Evolutionary conservation across 1,139 yeast genomes (phyloP), one percentile per base, ranked within the genome.

Genomic region (Meyerozyma athensensis): DNA sequence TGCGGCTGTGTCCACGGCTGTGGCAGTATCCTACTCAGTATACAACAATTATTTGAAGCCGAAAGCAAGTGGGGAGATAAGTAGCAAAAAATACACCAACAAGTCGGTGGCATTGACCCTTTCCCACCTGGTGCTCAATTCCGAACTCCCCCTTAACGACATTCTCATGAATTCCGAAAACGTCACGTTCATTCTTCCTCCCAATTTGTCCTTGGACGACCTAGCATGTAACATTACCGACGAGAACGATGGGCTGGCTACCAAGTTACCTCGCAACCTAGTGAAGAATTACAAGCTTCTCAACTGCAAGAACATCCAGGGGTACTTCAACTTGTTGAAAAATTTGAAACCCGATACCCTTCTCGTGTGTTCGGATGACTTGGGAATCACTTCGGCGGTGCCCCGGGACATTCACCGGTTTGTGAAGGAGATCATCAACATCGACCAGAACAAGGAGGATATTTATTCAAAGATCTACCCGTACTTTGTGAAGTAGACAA

Each of bases 141-240:
- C 68, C 38, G 54, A 56, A 36, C 54, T 69, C 26, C 75, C 74
- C 3, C 56, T 70, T 38, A 53, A 61, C 41, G 73, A 69, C 9
- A 65, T 69, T 7, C 54, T 70, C 33, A 47, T 59, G 38, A 62
- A 61, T 30, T 50, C 64, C 3, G 71, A 65, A 24, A 68, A 68
- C 41, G 68, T 70, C 34, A 66, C 72, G n/a, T 70, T 69, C 46
- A 70, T 70, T 34, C 59, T 70, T 19, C 75, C 76, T 1, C 76
- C 76, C 7, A 65, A 69, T 42, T 57, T 70, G 36, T 61, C 67
- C 4, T 56, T 67, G 35, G 74, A 67, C 26, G 76, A 70, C 45
- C 56, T 69, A 36, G 57, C 47, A 23, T 45, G 49, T 39, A 54
- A 48, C 41, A 50, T 53, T 18, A 50, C 50, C 19, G 40, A 43